A percentile compares a stretch with the other conserved stretches of the same genome.
Conservation (phyloP, 192 early-diverging fungal genomes). For the Podochytrium sp. region DNA sequence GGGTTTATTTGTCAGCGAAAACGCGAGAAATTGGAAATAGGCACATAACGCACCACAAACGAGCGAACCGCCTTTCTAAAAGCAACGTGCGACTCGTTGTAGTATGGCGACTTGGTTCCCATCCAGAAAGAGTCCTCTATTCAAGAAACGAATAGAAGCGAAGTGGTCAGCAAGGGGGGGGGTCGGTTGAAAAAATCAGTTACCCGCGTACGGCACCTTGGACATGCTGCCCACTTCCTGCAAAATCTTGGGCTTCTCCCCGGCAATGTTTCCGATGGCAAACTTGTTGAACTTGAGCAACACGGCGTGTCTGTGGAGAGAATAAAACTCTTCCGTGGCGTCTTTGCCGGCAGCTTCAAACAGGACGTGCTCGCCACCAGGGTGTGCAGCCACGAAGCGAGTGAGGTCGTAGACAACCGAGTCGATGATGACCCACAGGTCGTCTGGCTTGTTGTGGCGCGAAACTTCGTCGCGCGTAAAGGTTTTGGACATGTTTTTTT, state of each 20-base stretch:
- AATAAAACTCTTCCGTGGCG: conserved; percentile 82
- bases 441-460: conserved; percentile 40
- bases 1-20: not conserved
- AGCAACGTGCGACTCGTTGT: conserved; percentile 45
- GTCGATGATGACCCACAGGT: conserved; percentile 40
- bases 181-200: too few relatives aligned
- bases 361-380: conserved; percentile 58
- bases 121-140: conserved; percentile 14
- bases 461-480: conserved; percentile 41
- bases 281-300: conserved; percentile 21
- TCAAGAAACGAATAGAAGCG: not conserved
- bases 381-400: conserved; percentile 41
- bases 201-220: conserved; percentile 17
- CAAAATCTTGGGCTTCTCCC: conserved; percentile 47
- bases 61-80: conserved; percentile 47
- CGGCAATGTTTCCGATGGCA: conserved; percentile 40
- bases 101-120: conserved; percentile 41
- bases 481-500: conserved; percentile 26
- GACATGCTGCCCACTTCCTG: conserved; percentile 31
- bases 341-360: conserved; percentile 73
- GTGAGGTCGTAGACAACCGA: conserved; percentile 33
- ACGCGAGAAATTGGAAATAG: not conserved
- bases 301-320: conserved; percentile 66
- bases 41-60: conserved; percentile 35
- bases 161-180: not conserved